These are phyloP conservation scores for Ormosia emarginata DNA, from an alignment of 306 rosid genomes.

Conservation along the genomic window DNA sequence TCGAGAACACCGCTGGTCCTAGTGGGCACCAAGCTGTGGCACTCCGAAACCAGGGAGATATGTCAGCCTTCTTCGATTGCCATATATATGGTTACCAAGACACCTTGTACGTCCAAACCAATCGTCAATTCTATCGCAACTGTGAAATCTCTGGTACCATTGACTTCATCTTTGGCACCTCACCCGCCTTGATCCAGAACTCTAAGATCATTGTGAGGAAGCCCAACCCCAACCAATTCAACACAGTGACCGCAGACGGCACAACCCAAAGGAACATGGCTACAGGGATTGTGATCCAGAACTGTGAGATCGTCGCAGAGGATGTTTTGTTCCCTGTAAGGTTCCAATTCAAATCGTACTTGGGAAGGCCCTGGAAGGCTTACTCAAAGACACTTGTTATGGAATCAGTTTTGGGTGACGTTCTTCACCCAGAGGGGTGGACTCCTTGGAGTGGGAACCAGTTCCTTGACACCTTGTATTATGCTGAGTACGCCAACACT, in stretches of 20 bases:
- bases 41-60: slow-evolving; percentile 46
- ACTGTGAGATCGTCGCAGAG: slow-evolving; percentile 52
- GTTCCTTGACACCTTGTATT: slow-evolving; percentile 40
- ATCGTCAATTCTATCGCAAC: slow-evolving; percentile 63
- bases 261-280: background rate
- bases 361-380: slow-evolving; percentile 70
- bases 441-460: slow-evolving; percentile 21
- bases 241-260: slow-evolving; percentile 53
- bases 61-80: slow-evolving; percentile 44
- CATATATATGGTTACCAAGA: slow-evolving; percentile 63
- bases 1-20: slow-evolving; percentile 66
- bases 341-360: slow-evolving; percentile 31
- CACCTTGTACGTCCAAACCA: slow-evolving; percentile 46
- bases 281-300: slow-evolving; percentile 49
- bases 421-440: slow-evolving; percentile 34
- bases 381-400: slow-evolving; percentile 46
- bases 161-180: slow-evolving; percentile 65
- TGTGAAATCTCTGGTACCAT: slow-evolving; percentile 67
- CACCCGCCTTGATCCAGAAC: slow-evolving; percentile 47
- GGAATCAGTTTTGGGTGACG: slow-evolving; percentile 42
- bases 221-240: slow-evolving; percentile 28
- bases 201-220: slow-evolving; percentile 44
- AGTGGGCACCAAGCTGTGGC: slow-evolving; percentile 73
- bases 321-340: slow-evolving; percentile 14
- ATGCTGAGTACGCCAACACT: slow-evolving; percentile 50